These are phyloP conservation scores for Solanum dulcamara DNA, from an alignment of 257 asterid genomes.

Conservation along the genomic window DNA sequence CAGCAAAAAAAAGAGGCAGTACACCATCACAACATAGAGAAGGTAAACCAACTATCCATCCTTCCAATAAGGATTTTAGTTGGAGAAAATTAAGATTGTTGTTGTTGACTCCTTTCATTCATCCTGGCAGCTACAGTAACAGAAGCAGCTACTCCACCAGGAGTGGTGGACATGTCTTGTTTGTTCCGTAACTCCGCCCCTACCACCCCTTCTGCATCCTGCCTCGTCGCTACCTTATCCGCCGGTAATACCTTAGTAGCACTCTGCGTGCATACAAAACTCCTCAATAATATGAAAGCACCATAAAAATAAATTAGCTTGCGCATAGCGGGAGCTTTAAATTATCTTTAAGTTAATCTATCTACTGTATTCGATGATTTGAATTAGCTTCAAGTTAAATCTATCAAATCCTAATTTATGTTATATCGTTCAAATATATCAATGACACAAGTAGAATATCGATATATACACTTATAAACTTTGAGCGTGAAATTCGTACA, in stretches of 20 bases:
- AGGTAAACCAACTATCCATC: not conserved
- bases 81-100: not conserved
- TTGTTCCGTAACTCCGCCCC: constrained; percentile 45
- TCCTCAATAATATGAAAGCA: not conserved
- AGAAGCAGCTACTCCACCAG: constrained; percentile 64
- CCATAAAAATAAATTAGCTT: too few relatives aligned
- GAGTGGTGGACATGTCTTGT: constrained; percentile 13
- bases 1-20: not conserved
- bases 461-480: not conserved
- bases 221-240: constrained; percentile 49
- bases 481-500: too few relatives aligned
- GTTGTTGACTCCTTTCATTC: constrained; percentile 22
- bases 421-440: not conserved
- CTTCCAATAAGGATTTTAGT: not conserved
- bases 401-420: not conserved
- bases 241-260: constrained; percentile 31
- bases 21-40: not conserved
- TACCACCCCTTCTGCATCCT: constrained; percentile 52
- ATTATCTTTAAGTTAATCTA: too few relatives aligned
- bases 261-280: constrained; percentile 12
- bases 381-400: too few relatives aligned
- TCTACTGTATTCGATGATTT: too few relatives aligned
- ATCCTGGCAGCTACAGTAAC: constrained; percentile 44
- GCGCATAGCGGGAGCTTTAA: too few relatives aligned
- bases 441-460: not conserved